These are phyloP conservation scores for Backusella luteola DNA, from an alignment of 192 early-diverging fungal species.

Conservation along the genomic window DNA sequence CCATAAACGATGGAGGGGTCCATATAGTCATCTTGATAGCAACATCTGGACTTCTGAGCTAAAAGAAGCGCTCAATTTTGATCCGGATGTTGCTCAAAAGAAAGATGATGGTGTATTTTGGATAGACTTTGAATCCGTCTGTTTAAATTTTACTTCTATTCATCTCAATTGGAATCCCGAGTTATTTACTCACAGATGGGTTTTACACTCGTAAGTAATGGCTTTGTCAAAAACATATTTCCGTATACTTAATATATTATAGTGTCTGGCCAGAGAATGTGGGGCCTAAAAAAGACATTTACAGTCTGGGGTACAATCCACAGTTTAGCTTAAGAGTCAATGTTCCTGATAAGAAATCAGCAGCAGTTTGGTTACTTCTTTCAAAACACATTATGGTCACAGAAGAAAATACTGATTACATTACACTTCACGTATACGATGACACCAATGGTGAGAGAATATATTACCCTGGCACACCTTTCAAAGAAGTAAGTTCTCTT, in stretches of 20 bases:
- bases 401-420: slow-evolving; percentile 85
- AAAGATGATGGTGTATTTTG: slow-evolving; percentile 87
- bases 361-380: slow-evolving; percentile 75
- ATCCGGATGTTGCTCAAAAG: slow-evolving; percentile 59
- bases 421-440: slow-evolving; percentile 84
- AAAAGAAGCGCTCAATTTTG: slow-evolving; percentile 66
- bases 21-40: slow-evolving; percentile 63
- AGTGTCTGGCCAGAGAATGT: slow-evolving; percentile 34
- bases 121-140: slow-evolving; percentile 86
- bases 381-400: slow-evolving; percentile 82
- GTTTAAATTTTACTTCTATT: slow-evolving; percentile 77
- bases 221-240: not conserved
- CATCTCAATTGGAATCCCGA: slow-evolving; percentile 92
- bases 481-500: slow-evolving; percentile 36
- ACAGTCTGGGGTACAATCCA: slow-evolving; percentile 62
- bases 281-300: slow-evolving; percentile 27
- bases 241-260: not conserved
- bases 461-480: slow-evolving; percentile 64
- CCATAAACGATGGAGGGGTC: slow-evolving; percentile 82
- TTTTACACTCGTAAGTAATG: slow-evolving; percentile 68
- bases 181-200: slow-evolving; percentile 63
- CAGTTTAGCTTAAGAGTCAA: slow-evolving; percentile 73
- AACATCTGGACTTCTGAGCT: slow-evolving; percentile 70
- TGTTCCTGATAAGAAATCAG: slow-evolving; percentile 44
- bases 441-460: slow-evolving; percentile 60